Evolutionary conservation across 2,329 filamentous ascomycete genomes (phyloP).

Genomic region (Verticillium longisporum): DNA sequence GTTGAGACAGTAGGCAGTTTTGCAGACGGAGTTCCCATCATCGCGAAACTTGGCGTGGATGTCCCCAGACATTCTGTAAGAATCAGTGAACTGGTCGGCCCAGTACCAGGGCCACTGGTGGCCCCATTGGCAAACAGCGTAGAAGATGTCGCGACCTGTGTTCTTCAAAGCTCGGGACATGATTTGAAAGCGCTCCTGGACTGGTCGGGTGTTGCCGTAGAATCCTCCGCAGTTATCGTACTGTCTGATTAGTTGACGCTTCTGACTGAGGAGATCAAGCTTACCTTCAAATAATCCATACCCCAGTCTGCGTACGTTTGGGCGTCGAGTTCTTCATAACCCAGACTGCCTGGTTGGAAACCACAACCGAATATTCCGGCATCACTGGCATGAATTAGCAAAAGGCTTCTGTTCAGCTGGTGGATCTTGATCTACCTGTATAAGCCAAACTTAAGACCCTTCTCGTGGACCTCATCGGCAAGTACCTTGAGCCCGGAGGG

Average conservation of each 20-base stretch:
- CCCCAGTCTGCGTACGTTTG: constrained; percentile 44
- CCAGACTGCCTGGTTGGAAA: constrained; percentile 26
- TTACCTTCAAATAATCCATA: constrained; percentile 42
- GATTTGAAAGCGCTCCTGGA: constrained; percentile 32
- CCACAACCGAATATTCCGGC: constrained; percentile 37
- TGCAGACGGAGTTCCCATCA: constrained; percentile 16
- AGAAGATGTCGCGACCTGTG: constrained; percentile 23
- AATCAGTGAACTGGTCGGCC: constrained; percentile 18
- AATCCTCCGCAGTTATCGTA: constrained; percentile 46
- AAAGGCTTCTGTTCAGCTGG: not conserved
- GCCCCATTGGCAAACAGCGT: constrained; percentile 27
- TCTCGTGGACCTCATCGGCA: constrained; percentile 36
- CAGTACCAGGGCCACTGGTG: constrained; percentile 15
- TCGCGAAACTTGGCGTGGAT: constrained; percentile 21
- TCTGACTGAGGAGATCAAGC: too few species aligned
- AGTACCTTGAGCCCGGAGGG: constrained; percentile 29
- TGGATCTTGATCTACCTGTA: constrained; percentile 27
- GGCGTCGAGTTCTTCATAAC: constrained; percentile 45
- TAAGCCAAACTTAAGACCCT: constrained; percentile 45
- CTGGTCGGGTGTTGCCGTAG: constrained; percentile 37
- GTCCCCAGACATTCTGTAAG: constrained; percentile 24
- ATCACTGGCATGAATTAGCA: constrained; percentile 9
- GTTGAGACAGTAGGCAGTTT: constrained; percentile 25
- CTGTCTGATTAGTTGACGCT: constrained; percentile 20
- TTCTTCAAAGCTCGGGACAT: constrained; percentile 23